Percentiles rank a stretch among this genome's conserved stretches.
Evolutionary conservation across 768 basidiomycete species (phyloP).

Genomic region (Suillus hirtellus): DNA sequence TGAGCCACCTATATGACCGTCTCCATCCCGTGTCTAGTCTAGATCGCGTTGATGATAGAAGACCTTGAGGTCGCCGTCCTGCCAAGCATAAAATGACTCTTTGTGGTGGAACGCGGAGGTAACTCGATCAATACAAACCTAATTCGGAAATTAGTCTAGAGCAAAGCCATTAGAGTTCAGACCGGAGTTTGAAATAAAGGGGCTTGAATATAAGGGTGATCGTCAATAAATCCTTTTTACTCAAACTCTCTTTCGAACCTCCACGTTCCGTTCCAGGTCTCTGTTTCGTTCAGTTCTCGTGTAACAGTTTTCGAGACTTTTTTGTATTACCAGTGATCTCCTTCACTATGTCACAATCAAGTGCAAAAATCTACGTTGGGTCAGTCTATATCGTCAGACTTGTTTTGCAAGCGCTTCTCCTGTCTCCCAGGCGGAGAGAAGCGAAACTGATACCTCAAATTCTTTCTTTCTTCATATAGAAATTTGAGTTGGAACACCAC

Average conservation of each 20-base stretch:
- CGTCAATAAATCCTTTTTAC: slow-evolving; percentile 30
- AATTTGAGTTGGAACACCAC: slow-evolving; percentile 97
- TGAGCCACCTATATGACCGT: not conserved
- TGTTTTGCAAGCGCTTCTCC: slow-evolving; percentile 44
- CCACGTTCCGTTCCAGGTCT: slow-evolving; percentile 52
- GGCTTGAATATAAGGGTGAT: slow-evolving; percentile 44
- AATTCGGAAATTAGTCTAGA: slow-evolving; percentile 28
- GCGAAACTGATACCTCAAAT: slow-evolving; percentile 56
- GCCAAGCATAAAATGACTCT: slow-evolving; percentile 6
- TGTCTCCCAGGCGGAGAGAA: slow-evolving; percentile 41
- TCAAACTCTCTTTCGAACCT: slow-evolving; percentile 47
- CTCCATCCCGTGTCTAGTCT: not conserved
- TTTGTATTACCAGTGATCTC: slow-evolving; percentile 46
- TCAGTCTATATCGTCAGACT: slow-evolving; percentile 70
- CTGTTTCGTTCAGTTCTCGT: slow-evolving; percentile 58
- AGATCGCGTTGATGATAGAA: not conserved
- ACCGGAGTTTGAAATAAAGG: slow-evolving; percentile 52
- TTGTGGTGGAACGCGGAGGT: slow-evolving; percentile 14
- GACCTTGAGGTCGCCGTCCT: too few species aligned
- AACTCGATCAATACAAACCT: slow-evolving; percentile 19
- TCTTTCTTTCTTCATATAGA: slow-evolving; percentile 57
- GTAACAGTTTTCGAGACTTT: slow-evolving; percentile 52
- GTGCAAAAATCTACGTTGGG: slow-evolving; percentile 89
- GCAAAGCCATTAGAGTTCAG: slow-evolving; percentile 28
- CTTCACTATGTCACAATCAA: slow-evolving; percentile 24